Conservation (phyloP, 129 eudicot genomes). For the Pittosporum tobira region DNA sequence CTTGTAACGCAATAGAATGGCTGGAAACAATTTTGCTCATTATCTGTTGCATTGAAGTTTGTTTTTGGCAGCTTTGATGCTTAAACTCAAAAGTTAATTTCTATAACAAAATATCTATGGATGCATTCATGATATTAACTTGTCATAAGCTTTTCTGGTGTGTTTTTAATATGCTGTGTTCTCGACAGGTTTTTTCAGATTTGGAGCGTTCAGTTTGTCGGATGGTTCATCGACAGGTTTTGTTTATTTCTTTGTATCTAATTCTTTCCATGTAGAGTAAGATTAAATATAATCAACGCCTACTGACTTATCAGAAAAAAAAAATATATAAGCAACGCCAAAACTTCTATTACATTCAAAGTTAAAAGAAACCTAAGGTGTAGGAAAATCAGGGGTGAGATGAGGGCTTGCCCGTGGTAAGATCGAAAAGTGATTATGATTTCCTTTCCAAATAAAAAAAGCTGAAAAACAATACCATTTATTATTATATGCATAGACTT, state of each 20-base stretch:
- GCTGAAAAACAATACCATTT: too few species aligned
- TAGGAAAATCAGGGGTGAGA: too few species aligned
- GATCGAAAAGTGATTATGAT: too few species aligned
- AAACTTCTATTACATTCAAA: too few species aligned
- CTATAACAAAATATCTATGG: not conserved
- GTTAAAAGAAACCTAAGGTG: too few species aligned
- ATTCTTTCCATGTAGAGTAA: not conserved
- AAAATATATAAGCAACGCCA: too few species aligned
- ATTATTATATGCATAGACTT: too few species aligned
- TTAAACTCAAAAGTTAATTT: not conserved
- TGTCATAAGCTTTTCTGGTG: not conserved
- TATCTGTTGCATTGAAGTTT: not conserved
- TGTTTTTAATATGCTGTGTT: not conserved
- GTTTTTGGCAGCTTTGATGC: slow-evolving; percentile 1
- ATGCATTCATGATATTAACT: not conserved
- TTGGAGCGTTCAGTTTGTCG: slow-evolving; percentile 66
- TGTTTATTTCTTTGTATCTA: not conserved
- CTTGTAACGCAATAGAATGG: not conserved
- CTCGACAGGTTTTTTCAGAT: slow-evolving; percentile 52
- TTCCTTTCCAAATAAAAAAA: too few species aligned
- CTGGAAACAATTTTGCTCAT: not conserved
- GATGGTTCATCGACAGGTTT: slow-evolving; percentile 63
- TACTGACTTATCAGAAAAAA: too few species aligned
- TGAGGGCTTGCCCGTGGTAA: too few species aligned
- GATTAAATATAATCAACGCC: slow-evolving; percentile 29